phyloP scores from a whole-genome alignment of 352 stramenopile species.

The Phytophthora cryptogea region DNA sequence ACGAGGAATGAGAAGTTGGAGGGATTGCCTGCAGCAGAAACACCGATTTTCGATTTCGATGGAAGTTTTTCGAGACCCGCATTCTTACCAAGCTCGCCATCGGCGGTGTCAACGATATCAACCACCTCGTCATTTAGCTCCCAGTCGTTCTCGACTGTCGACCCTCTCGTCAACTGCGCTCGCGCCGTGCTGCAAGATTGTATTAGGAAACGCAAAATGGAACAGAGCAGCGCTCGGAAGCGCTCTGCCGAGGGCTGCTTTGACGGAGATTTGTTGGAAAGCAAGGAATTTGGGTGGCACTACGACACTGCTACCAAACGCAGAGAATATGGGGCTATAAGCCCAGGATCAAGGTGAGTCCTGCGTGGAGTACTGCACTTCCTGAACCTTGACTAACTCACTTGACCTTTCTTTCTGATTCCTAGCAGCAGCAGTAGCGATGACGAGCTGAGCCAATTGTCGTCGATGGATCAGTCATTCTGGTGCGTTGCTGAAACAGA shows the following conservation, averaged over 20 bases:
- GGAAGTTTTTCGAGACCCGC: constrained; percentile 15
- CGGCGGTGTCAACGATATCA: constrained; percentile 46
- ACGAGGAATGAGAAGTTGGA: constrained; percentile 17
- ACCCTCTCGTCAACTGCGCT: constrained; percentile 66
- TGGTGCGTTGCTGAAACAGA: constrained; percentile 36
- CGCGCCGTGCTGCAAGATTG: constrained; percentile 74
- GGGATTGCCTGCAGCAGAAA: constrained; percentile 5
- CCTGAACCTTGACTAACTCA: background rate
- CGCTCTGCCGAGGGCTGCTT: constrained; percentile 63
- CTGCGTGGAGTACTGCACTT: background rate
- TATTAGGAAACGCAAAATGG: constrained; percentile 60
- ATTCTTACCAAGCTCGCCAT: constrained; percentile 31
- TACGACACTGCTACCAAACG: constrained; percentile 43
- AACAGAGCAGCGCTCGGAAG: constrained; percentile 64
- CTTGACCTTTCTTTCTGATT: constrained; percentile 1
- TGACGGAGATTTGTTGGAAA: constrained; percentile 39
- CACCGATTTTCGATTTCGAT: constrained; percentile 23
- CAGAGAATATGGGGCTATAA: constrained; percentile 47
- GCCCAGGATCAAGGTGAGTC: constrained; percentile 53
- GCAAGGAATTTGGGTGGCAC: constrained; percentile 38
- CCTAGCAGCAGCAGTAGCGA: constrained; percentile 69
- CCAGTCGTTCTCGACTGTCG: constrained; percentile 42
- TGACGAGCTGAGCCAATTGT: constrained; percentile 77
- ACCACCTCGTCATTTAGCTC: constrained; percentile 48
- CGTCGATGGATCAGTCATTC: constrained; percentile 67